A percentile compares a stretch with the other conserved stretches of the same genome.
These are phyloP conservation scores for Auriculariales sp. DNA, from an alignment of 768 basidiomycete genomes.

Conservation along the genomic window DNA sequence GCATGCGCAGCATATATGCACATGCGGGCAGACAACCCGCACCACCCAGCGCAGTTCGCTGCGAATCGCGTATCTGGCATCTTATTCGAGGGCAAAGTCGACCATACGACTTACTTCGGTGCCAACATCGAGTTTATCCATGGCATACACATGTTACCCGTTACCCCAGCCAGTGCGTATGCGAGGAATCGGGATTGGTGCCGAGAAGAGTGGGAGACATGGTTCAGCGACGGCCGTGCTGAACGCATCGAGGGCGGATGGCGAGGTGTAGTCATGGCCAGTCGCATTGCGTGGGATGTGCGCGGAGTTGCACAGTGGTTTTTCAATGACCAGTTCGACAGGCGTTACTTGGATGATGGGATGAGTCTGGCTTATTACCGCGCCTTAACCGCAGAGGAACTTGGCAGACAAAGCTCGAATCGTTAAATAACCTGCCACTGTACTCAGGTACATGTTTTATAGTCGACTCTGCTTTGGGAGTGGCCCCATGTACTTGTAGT, in stretches of 20 bases:
- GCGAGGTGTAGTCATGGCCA: neutral
- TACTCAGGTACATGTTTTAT: neutral
- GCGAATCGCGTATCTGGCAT: slow-evolving; percentile 3
- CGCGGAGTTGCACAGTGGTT: neutral
- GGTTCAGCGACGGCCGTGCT: neutral
- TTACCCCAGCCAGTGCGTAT: slow-evolving; percentile 1
- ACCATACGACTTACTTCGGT: slow-evolving; percentile 5
- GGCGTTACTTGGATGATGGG: neutral
- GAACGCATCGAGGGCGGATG: neutral
- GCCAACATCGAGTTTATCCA: slow-evolving; percentile 4
- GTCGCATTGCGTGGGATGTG: neutral
- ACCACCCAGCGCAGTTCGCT: slow-evolving; percentile 3
- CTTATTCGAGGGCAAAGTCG: slow-evolving; percentile 5
- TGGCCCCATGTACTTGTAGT: neutral
- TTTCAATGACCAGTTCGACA: neutral
- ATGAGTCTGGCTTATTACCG: neutral
- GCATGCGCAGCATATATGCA: neutral
- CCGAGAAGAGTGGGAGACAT: slow-evolving; percentile 2
- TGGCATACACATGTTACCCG: slow-evolving; percentile 5
- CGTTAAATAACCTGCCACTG: neutral
- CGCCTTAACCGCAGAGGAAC: neutral
- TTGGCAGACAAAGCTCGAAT: neutral
- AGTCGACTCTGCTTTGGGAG: neutral
- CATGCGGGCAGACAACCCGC: neutral
- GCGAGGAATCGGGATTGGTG: neutral